Evolutionary conservation across 306 rosid genomes (phyloP).

Genomic region (Leucaena leucocephala): DNA sequence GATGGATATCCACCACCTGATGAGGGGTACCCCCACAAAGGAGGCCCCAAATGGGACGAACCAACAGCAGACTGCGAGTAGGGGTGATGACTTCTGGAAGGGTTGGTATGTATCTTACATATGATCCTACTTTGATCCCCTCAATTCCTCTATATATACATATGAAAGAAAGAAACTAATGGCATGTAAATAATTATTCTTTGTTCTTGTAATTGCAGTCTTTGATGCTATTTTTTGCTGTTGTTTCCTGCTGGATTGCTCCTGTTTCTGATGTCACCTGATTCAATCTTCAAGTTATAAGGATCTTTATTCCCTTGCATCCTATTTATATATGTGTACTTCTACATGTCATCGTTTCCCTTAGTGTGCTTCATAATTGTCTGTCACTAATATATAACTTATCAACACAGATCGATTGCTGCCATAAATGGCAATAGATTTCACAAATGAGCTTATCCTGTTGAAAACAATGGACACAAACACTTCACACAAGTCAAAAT

Average conservation of each 20-base stretch:
- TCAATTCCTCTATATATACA: background rate
- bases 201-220: slow-evolving; percentile 15
- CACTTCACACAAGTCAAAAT: background rate
- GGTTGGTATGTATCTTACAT: slow-evolving; percentile 28
- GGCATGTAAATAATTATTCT: background rate
- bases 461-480: background rate
- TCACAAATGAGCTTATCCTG: background rate
- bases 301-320: background rate
- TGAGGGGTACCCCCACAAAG: slow-evolving; percentile 37
- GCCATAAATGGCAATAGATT: too few species aligned
- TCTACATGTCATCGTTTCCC: background rate
- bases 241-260: slow-evolving; percentile 34
- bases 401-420: too few species aligned
- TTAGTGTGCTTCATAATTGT: background rate
- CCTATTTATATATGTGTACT: too few species aligned
- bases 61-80: slow-evolving; percentile 17
- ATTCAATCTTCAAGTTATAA: background rate
- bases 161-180: too few species aligned
- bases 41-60: background rate
- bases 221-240: slow-evolving; percentile 43
- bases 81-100: slow-evolving; percentile 45
- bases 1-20: slow-evolving; percentile 14
- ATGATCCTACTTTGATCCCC: too few species aligned
- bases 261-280: slow-evolving; percentile 1
- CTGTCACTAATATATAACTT: background rate